Conservation (phyloP, 169 alveolate species). For the Eimeria acervulina region DNA sequence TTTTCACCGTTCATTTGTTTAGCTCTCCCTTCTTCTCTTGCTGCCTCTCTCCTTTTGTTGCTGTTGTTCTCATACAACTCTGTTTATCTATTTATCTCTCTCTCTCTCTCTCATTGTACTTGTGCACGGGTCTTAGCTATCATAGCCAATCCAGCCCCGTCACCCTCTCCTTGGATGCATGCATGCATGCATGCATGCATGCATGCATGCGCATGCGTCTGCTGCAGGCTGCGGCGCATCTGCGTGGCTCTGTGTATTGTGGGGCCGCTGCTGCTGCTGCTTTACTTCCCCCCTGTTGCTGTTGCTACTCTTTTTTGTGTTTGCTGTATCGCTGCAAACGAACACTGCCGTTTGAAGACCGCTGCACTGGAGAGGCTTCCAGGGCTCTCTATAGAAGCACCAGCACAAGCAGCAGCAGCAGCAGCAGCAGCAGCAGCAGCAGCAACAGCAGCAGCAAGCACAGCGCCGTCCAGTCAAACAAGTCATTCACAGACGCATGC, state of each 20-base stretch:
- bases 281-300: slow-evolving; percentile 7
- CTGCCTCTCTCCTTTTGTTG: too few relatives aligned
- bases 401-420: too few relatives aligned
- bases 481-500: too few relatives aligned
- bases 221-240: slow-evolving; percentile 38
- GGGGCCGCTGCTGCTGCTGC: background rate
- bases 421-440: too few relatives aligned
- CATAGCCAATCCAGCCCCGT: background rate
- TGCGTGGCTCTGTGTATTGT: background rate
- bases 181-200: background rate
- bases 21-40: too few relatives aligned
- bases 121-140: background rate
- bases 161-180: background rate
- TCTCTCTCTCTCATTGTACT: background rate
- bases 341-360: background rate
- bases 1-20: too few relatives aligned
- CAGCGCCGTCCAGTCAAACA: too few relatives aligned
- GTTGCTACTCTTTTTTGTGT: background rate
- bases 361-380: slow-evolving; percentile 7
- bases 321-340: background rate
- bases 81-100: too few relatives aligned
- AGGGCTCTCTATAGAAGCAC: background rate
- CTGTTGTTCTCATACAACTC: too few relatives aligned
- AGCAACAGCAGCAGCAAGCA: background rate
- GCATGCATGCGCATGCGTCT: background rate